Evolutionary conservation across 805 yeast genomes (phyloP), one percentile per base, ranked within the genome.

Genomic region (Suhomyces prunicola): DNA sequence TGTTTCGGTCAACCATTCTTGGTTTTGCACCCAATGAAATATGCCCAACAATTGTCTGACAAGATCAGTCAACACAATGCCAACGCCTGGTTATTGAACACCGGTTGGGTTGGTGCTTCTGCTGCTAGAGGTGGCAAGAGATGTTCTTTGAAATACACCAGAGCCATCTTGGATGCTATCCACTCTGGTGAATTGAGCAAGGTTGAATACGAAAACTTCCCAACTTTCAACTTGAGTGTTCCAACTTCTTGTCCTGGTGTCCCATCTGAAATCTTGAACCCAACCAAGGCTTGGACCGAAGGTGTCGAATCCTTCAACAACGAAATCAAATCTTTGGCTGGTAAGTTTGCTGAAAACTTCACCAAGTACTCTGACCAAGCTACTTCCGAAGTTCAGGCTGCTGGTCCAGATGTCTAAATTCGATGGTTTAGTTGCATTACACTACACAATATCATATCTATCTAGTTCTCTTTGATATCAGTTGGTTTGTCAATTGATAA

Each of bases 1-100:
- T 93, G 99, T 80, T 93, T 92, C 73, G 99, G 98, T 69, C 98
- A 93, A 80, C 99, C 99, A 59, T 93, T 93, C 88, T 81, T 93
- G 76, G 97, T 93, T 35, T 80, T 93, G 73, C 99, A 93, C 76
- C 99, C 99, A 73, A 93, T 93, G 92, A 87, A 86, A 74, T 93
- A 93, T 74, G 98, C 98, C 46, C 89, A 90, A 74, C 96, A 93
- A 85, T 83, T 93, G 66, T 86, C 96, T 52, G 93, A 90, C 72
- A 93, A 92, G 83, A 94, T 93, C 81, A 74, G 87, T 52, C 70
- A 88, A 70, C 94, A 92, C 79, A 85, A 85, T 63, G 91, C 97
- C 50, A 83, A 84, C 67, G 98, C 99, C 53, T 93, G 97, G 97
- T 83, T 93, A 72, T 83, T 93, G 70, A 93, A 93, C 80, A 93